Evolutionary conservation across 139 green algal species (phyloP), one percentile per base, ranked within the genome.

Genomic region (Chlamydomonas sphaeroides): DNA sequence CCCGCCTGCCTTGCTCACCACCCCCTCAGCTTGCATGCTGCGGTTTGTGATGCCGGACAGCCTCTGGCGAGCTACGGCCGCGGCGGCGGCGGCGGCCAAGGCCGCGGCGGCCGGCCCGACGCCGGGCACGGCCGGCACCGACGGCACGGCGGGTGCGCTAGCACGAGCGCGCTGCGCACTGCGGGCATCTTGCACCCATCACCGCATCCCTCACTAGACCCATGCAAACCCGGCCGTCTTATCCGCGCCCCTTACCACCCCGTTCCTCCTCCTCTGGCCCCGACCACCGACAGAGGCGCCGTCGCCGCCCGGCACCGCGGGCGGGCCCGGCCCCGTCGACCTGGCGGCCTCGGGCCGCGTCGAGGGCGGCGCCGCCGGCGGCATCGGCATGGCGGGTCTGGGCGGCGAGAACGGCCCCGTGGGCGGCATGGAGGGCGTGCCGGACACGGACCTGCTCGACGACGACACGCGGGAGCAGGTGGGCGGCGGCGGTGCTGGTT

Each of bases 41-140:
- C 86, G 86, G n/a, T 90, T 75, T 70, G 76, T 87, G 39, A 83
- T 90, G 86, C 86, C 86, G 25, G 86, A 90, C 70, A 77, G 32
- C 36, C 56, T 90, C 33, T 90, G 86, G 86, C 84, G 84, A n/a
- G 80, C 86, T 2, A 86, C 80, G 25, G 75, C 66, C 15, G 66
- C 39, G 36, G 48, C 65, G 23, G 76, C 67, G 18, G 67, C 41
- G 36, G 59, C 65, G n/a, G 63, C 53, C 59, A 83, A 79, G 68
- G 65, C 73, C 23, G 48, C 63, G 35, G 77, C 76, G 39, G 75
- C 76, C 35, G 74, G 74, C 25, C 56, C 36, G 28, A 56, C 72
- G 6, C 72, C 72, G 5, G 36, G 56, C 32, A 49, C 72, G 26
- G 71, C 71, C 20, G 65, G 35, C 3, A n/a, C 35, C 33, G n/a